Evolutionary conservation across 2,329 filamentous ascomycete species (phyloP), one percentile per base, ranked within the genome.

Genomic region (Xylariales sp.): DNA sequence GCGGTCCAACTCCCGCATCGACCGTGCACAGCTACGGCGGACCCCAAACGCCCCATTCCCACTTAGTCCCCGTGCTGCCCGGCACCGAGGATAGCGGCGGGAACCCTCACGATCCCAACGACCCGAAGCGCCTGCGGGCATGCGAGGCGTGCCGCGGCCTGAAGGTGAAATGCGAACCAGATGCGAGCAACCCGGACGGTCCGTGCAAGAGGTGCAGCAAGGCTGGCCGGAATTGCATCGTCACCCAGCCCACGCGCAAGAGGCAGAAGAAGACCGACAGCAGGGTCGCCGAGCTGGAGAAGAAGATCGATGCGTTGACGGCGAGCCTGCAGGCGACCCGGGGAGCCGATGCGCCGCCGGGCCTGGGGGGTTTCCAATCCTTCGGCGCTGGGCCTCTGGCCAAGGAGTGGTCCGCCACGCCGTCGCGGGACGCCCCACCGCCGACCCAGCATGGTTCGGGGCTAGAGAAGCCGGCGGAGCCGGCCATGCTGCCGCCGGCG

Each of bases 231-330:
- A 71, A 72, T 45, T 95, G 89, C 56, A 66, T 90, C 28, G 82
- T 90, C 44, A 94, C 88, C 1, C 78, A 81, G 45, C 87, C 76
- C 12, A 78, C 71, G 20, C 60, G 88, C 28, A 95, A 94, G 64
- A 74, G 89, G 30, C 87, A 91, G 67, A 95, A 91, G 70, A 95
- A 95, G 70, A 89, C 87, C 38, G 90, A 95, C 58, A 91, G 81
- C 48, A 76, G 88, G 36, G 89, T 96, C 11, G 85, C 88, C 7
- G 89, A 95, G 67, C 71, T 96, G 36, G 89, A 95, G 69, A 88
- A 84, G 70, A 94, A 94, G 67, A 91, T 95, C 46, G 88, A 95
- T 66, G 86, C 85, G 7, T 60, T 95, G 56, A 95, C 87, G 6
- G 86, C 88, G 6, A 88, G 81, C 24, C 58, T 95, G 47, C 82